These are phyloP conservation scores for Zea luxurians DNA, from an alignment of 176 grass and related monocot genomes.

Conservation along the genomic window DNA sequence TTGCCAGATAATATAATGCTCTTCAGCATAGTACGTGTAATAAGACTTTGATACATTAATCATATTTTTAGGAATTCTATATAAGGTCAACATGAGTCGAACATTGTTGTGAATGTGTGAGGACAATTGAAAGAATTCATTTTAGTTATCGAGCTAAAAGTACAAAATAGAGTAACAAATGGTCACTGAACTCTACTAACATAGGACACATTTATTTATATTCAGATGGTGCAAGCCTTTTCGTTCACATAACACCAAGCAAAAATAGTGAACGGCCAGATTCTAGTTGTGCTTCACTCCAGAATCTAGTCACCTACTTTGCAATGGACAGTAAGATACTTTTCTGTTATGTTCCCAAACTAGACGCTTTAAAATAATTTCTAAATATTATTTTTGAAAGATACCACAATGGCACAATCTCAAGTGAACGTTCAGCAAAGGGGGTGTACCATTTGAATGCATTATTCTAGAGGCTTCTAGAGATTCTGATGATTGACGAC, in stretches of 20 bases:
- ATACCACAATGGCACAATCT: background rate
- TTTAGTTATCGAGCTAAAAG: constrained; percentile 26
- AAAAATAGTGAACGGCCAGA: background rate
- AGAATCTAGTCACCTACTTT: background rate
- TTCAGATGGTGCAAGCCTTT: background rate
- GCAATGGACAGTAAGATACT: background rate
- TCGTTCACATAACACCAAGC: constrained; percentile 5
- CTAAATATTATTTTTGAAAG: background rate
- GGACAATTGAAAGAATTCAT: background rate
- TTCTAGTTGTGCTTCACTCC: too few species aligned
- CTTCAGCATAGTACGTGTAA: background rate
- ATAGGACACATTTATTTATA: background rate
- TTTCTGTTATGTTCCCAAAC: background rate
- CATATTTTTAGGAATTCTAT: background rate
- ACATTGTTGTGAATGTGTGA: constrained; percentile 11
- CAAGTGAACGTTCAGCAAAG: constrained; percentile 11
- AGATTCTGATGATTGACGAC: constrained; percentile 61
- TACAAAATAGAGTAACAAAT: background rate
- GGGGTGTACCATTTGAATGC: constrained; percentile 69
- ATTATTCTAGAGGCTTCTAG: constrained; percentile 72
- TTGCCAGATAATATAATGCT: background rate
- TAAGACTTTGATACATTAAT: background rate
- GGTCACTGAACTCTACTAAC: background rate
- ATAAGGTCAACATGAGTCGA: background rate
- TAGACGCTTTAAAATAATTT: background rate